Evolutionary conservation across 2,329 filamentous ascomycete genomes (phyloP).

Genomic region (Neopestalotiopsis sp.): DNA sequence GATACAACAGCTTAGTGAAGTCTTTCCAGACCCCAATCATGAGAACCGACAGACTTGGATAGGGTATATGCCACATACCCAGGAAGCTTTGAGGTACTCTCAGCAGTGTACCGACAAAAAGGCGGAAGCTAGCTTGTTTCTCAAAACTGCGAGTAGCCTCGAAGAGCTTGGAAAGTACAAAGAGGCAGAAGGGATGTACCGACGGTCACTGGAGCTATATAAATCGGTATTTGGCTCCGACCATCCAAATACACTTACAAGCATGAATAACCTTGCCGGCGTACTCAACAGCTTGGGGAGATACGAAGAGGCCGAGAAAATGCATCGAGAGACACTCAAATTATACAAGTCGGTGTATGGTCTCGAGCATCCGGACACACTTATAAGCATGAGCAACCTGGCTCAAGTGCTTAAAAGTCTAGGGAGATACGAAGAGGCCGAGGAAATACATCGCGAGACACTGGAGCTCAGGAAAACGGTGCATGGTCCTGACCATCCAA

Average conservation of each 20-base stretch:
- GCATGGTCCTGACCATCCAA: neutral
- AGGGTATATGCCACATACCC: neutral
- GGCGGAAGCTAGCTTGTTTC: too few species aligned
- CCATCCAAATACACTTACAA: fast-evolving
- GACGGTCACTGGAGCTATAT: too few species aligned
- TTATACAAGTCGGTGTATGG: neutral
- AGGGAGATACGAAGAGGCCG: neutral
- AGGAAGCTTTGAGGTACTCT: too few species aligned
- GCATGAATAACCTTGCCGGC: too few species aligned
- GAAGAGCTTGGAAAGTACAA: neutral
- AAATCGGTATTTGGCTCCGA: fast-evolving
- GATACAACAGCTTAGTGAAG: neutral
- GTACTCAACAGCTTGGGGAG: neutral
- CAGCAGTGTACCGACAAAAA: too few species aligned
- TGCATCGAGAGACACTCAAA: too few species aligned
- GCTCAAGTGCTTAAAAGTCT: neutral
- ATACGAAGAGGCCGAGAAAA: neutral
- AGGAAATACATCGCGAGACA: neutral
- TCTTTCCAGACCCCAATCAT: neutral
- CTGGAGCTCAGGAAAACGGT: constrained; percentile 1
- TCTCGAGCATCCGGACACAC: neutral
- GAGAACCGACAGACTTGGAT: neutral
- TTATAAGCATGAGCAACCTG: neutral
- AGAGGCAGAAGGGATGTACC: neutral
- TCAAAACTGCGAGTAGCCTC: too few species aligned